phyloP scores from a whole-genome alignment of 345 rosid species.

The Erucastrum elatum region DNA sequence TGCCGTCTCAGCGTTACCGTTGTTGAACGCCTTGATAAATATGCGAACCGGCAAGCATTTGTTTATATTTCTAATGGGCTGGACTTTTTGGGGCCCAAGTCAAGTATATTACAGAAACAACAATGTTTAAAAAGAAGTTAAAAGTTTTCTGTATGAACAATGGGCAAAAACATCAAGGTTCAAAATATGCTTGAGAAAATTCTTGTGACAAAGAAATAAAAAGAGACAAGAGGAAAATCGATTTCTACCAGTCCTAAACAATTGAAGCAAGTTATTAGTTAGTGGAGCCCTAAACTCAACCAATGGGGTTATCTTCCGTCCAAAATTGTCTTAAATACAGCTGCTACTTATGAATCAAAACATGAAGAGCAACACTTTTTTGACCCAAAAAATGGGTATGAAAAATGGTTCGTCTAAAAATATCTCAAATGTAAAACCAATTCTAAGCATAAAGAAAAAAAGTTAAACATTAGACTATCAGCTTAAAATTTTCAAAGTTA shows the following conservation, averaged over 20 bases:
- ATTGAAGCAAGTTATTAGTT: slow-evolving; percentile 27
- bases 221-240: too few relatives aligned
- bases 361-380: slow-evolving; percentile 79
- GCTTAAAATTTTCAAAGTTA: background rate
- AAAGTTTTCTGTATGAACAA: background rate
- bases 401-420: background rate
- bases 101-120: background rate
- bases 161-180: background rate
- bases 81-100: background rate
- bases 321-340: slow-evolving; percentile 75
- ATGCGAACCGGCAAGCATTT: background rate
- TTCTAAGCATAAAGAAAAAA: background rate
- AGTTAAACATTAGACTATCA: background rate
- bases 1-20: background rate
- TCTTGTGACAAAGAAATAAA: too few relatives aligned
- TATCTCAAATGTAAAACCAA: background rate
- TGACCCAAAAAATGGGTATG: background rate
- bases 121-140: background rate
- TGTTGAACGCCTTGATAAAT: background rate
- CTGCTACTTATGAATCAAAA: slow-evolving; percentile 76
- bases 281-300: slow-evolving; percentile 80
- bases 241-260: slow-evolving; percentile 21
- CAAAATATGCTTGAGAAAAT: background rate
- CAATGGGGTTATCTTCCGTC: slow-evolving; percentile 68
- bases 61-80: slow-evolving; percentile 7